Conservation (phyloP, 2,329 filamentous ascomycete genomes). For the Aspergillus eucalypticola region DNA sequence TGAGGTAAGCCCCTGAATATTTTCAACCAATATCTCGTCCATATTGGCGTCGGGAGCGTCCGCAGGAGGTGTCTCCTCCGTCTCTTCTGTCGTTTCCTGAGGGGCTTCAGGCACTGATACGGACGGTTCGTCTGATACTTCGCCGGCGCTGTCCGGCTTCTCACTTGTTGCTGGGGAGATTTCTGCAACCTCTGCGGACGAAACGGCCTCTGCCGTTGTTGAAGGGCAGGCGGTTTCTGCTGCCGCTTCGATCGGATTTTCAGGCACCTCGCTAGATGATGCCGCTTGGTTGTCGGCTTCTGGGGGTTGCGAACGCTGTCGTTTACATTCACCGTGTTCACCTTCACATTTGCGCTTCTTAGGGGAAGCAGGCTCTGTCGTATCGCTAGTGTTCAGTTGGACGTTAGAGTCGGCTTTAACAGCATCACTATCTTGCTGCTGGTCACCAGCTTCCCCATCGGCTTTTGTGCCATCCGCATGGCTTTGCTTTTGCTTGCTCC, state of each 20-base stretch:
- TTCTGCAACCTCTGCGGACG: neutral
- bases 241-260: neutral
- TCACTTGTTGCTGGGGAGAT: neutral
- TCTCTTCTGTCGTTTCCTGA: neutral
- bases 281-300: slow-evolving; percentile 6
- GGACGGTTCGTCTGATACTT: neutral
- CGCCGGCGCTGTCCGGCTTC: slow-evolving; percentile 1
- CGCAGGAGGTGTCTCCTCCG: neutral
- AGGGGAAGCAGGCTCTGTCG: slow-evolving; percentile 1
- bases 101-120: neutral
- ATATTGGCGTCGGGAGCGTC: slow-evolving; percentile 9
- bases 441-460: neutral
- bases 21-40: slow-evolving; percentile 29
- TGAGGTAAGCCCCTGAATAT: slow-evolving; percentile 31
- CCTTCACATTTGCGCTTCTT: slow-evolving; percentile 21
- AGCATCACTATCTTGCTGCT: neutral
- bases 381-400: neutral
- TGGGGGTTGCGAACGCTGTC: neutral
- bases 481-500: neutral
- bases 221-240: slow-evolving; percentile 5
- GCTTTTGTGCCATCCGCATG: slow-evolving; percentile 1
- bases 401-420: neutral
- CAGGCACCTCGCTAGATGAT: neutral
- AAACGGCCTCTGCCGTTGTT: neutral
- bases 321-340: neutral